Base-by-base conservation (phyloP, 2,329 filamentous ascomycete genomes). In the Trichophyton rubrum region DNA sequence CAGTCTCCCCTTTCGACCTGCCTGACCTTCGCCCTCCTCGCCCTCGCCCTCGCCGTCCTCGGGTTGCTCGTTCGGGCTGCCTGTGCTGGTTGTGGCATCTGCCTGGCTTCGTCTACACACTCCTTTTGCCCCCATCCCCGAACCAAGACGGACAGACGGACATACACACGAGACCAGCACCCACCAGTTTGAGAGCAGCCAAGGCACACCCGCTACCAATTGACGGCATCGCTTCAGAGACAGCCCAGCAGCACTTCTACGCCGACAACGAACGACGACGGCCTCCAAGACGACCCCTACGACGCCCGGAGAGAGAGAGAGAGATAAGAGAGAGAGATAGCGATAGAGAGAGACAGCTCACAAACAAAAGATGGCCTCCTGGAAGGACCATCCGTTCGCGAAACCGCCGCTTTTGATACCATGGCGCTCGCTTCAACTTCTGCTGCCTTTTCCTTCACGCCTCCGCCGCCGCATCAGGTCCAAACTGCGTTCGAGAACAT, bases 391-490 rank as follows among this genome's bases (percentile, higher is more conserved):
- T 59, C 71, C 73, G 56, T 72, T 75, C 60, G 73, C 73, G 60
- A 77, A 77, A 64, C 72, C 75, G 59, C 75, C 76, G 49, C 73
- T 78, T 38, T 73, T 75, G 62, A 69, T 78, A 56, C 76, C 76
- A 74, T 78, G 76, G 76, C 74, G 75, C 45, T 78, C 76, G n/a
- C 73, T 78, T 55, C 74, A 78, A 63, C 69, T 78, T 5, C 68
- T 78, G 22, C 74, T 87, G 56, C 84, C 85, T 56, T 83, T 86
- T 72, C 22, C 49, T 33, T 53, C 49, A 33, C 79, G 84, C 65
- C 78, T 87, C 70, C 83, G 85, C 67, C 78, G 86, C 68, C 84
- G 82, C 74, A 78, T 87, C 72, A 80, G 86, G 64, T 88, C 85
- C 62, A 86, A 85, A 69, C 79, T 88, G 68, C 84, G 84, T 66